Evolutionary conservation across 257 asterid genomes (phyloP).

Genomic region (Anisodus acutangulus): DNA sequence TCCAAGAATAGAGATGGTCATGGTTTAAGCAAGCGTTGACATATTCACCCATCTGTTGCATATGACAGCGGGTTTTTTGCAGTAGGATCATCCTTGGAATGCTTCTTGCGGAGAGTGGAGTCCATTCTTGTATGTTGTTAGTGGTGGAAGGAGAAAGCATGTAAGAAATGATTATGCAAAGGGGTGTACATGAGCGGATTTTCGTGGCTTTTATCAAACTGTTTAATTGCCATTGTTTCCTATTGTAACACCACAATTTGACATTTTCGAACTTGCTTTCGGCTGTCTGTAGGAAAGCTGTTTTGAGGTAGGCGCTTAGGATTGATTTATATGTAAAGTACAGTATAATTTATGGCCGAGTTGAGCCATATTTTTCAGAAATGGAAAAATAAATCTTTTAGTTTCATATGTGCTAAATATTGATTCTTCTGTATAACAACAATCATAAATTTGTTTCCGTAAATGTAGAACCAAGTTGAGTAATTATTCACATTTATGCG

Average conservation of each 20-base stretch:
- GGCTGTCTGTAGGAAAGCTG: neutral
- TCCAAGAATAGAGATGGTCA: slow-evolving; percentile 38
- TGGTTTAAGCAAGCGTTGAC: slow-evolving; percentile 19
- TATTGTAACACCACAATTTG: neutral
- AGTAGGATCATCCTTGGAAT: neutral
- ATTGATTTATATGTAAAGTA: slow-evolving; percentile 9
- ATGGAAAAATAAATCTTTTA: neutral
- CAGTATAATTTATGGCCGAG: slow-evolving; percentile 17
- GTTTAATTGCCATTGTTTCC: neutral
- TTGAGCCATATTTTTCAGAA: slow-evolving; percentile 17
- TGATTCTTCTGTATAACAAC: neutral
- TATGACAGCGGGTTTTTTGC: neutral
- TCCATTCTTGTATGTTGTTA: slow-evolving; percentile 26
- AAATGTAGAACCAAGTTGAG: too few species aligned
- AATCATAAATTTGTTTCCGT: too few species aligned
- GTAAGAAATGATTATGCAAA: neutral
- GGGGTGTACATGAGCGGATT: slow-evolving; percentile 12
- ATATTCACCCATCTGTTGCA: slow-evolving; percentile 8
- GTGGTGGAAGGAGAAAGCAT: slow-evolving; percentile 23
- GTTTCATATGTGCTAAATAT: neutral
- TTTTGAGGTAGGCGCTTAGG: neutral
- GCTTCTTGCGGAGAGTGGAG: neutral
- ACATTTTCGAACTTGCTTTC: slow-evolving; percentile 1
- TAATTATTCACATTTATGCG: neutral
- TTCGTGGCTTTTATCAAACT: neutral